phyloP scores from a whole-genome alignment of 768 basidiomycete genomes.

The Lactarius quietus region DNA sequence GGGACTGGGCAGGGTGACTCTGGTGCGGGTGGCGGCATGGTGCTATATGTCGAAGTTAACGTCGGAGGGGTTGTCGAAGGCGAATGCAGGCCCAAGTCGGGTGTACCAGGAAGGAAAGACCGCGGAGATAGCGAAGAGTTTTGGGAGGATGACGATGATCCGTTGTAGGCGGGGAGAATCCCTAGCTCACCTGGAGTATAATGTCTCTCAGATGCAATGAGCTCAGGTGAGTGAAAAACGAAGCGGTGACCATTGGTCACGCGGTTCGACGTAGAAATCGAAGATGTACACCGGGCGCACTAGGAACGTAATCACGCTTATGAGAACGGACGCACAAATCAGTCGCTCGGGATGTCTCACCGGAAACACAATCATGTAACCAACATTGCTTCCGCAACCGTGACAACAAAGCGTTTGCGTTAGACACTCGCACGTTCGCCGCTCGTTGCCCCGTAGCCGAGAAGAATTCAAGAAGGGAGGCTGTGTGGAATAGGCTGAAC shows the following conservation, averaged over 20 bases:
- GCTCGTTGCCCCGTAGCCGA: slow-evolving; percentile 28
- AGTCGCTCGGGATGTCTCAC: slow-evolving; percentile 35
- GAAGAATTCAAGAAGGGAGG: slow-evolving; percentile 32
- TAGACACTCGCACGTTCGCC: slow-evolving; percentile 75
- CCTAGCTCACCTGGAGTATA: slow-evolving; percentile 64
- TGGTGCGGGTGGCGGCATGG: slow-evolving; percentile 20
- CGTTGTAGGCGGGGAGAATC: slow-evolving; percentile 22
- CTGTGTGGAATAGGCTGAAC: slow-evolving; percentile 57
- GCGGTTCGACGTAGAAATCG: slow-evolving; percentile 61
- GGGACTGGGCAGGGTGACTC: slow-evolving; percentile 28
- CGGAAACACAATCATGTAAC: slow-evolving; percentile 78
- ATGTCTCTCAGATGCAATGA: slow-evolving; percentile 57
- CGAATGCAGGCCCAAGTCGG: slow-evolving; percentile 24
- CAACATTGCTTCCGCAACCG: slow-evolving; percentile 68
- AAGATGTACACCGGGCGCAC: slow-evolving; percentile 72
- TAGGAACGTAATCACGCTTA: slow-evolving; percentile 28
- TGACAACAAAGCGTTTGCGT: slow-evolving; percentile 81
- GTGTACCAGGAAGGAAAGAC: slow-evolving; percentile 30
- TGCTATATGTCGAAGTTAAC: slow-evolving; percentile 6
- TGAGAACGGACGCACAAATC: neutral
- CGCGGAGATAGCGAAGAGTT: slow-evolving; percentile 10
- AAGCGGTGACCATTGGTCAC: slow-evolving; percentile 83
- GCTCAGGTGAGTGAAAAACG: slow-evolving; percentile 77
- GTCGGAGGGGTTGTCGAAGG: slow-evolving; percentile 6
- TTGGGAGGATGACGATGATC: slow-evolving; percentile 15